Evolutionary conservation across 805 yeast species (phyloP).

Genomic region (Candida krabiensis): DNA sequence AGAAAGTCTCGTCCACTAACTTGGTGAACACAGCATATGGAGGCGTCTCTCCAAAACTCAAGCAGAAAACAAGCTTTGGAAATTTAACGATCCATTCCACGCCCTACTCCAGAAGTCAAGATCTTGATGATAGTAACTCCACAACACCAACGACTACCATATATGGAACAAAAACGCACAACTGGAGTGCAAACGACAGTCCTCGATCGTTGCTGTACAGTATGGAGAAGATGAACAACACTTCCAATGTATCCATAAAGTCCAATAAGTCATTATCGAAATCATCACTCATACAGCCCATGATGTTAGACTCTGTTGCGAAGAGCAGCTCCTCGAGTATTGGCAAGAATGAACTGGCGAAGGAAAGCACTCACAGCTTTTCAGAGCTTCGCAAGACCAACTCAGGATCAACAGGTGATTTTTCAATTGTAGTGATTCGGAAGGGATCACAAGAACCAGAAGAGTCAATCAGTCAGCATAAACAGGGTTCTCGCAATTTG

Average conservation of each 20-base stretch:
- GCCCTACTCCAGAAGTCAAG: background rate
- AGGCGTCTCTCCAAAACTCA: constrained; percentile 11
- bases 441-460: constrained; percentile 5
- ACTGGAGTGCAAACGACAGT: constrained; percentile 27
- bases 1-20: constrained; percentile 22
- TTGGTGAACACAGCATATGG: constrained; percentile 5
- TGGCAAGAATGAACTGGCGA: too few relatives aligned
- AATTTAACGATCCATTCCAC: constrained; percentile 7
- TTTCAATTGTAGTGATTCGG: constrained; percentile 24
- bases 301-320: too few relatives aligned
- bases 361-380: background rate
- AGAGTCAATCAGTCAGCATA: background rate
- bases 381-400: constrained; percentile 2
- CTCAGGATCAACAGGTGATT: constrained; percentile 21
- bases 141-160: constrained; percentile 25
- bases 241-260: background rate
- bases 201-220: constrained; percentile 18
- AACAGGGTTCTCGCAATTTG: background rate
- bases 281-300: too few relatives aligned
- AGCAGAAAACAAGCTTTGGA: constrained; percentile 15
- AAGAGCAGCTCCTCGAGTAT: too few relatives aligned
- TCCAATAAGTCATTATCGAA: too few relatives aligned
- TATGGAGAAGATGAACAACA: background rate
- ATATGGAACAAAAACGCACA: constrained; percentile 31
- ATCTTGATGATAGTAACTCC: background rate